These are phyloP conservation scores for Paramyrothecium sp. DNA, from an alignment of 2,329 filamentous ascomycete genomes.

Conservation along the genomic window DNA sequence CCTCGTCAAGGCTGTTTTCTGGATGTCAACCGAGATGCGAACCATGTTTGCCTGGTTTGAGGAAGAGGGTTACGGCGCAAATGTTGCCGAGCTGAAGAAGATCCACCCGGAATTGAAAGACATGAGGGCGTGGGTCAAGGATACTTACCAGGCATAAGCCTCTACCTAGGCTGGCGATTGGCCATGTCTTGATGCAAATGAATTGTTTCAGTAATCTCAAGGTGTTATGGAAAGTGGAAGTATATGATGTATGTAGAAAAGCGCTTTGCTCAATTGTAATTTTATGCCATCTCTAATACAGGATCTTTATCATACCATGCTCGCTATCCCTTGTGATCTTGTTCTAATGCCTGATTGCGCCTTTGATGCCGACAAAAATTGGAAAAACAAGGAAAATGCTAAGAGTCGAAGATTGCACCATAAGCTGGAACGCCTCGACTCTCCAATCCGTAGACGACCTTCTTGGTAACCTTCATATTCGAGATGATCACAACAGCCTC, in stretches of 20 bases:
- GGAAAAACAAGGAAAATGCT: not conserved
- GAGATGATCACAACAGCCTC: not conserved
- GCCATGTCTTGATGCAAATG: too few relatives aligned
- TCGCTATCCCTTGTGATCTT: too few relatives aligned
- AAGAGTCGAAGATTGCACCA: not conserved
- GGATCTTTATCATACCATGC: too few relatives aligned
- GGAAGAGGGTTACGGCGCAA: constrained; percentile 30
- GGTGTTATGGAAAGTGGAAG: too few relatives aligned
- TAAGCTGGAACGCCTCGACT: not conserved
- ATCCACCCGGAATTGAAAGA: constrained; percentile 2
- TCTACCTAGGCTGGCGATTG: not conserved
- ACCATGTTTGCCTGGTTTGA: constrained; percentile 37
- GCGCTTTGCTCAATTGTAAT: too few relatives aligned
- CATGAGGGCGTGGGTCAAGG: constrained; percentile 4
- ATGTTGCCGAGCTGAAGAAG: constrained; percentile 19
- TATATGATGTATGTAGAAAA: too few relatives aligned
- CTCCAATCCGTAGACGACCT: not conserved
- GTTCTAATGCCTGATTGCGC: too few relatives aligned
- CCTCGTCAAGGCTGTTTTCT: constrained; percentile 21
- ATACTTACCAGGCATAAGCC: not conserved
- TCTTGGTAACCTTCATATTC: not conserved
- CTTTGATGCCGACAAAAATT: too few relatives aligned
- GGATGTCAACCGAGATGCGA: constrained; percentile 27
- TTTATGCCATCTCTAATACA: too few relatives aligned
- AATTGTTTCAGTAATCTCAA: too few relatives aligned